Conservation (phyloP, 2,329 filamentous ascomycete genomes). For the Fusarium pseudograminearum region DNA sequence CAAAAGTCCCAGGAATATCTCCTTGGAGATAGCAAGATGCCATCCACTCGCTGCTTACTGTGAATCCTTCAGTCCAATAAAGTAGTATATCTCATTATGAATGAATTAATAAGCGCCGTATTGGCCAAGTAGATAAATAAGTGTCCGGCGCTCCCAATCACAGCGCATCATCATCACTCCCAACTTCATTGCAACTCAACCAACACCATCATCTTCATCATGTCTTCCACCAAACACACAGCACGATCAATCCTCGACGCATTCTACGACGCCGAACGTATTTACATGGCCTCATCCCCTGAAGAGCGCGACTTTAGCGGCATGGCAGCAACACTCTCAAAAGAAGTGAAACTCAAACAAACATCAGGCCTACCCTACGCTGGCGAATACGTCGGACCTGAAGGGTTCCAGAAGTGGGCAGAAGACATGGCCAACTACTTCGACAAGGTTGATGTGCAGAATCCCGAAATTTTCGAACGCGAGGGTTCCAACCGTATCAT, state of each 20-base stretch:
- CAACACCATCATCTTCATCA: not conserved
- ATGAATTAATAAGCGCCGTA: constrained; percentile 12
- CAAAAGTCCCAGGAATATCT: constrained; percentile 23
- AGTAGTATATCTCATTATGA: not conserved
- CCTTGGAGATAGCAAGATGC: constrained; percentile 23
- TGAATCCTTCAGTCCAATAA: not conserved
- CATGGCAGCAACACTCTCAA: constrained; percentile 47
- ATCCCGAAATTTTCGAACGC: constrained; percentile 50
- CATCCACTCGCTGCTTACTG: not conserved
- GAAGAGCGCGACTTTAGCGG: constrained; percentile 49
- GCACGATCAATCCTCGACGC: constrained; percentile 48
- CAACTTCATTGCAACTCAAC: no score
- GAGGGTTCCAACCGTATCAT: constrained; percentile 48
- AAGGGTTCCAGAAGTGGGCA: constrained; percentile 51
- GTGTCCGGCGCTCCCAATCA: no score
- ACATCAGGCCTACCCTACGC: constrained; percentile 52
- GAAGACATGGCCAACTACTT: constrained; percentile 47
- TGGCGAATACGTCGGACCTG: constrained; percentile 48
- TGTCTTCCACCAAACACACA: constrained; percentile 31
- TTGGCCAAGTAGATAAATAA: constrained; percentile 2
- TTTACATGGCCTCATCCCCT: constrained; percentile 50
- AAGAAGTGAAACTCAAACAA: constrained; percentile 48
- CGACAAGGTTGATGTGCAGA: constrained; percentile 49
- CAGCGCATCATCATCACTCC: not conserved
- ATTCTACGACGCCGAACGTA: constrained; percentile 53